Base-by-base conservation (phyloP, 495 filamentous ascomycete genomes). In the Aspergillus baeticus region DNA sequence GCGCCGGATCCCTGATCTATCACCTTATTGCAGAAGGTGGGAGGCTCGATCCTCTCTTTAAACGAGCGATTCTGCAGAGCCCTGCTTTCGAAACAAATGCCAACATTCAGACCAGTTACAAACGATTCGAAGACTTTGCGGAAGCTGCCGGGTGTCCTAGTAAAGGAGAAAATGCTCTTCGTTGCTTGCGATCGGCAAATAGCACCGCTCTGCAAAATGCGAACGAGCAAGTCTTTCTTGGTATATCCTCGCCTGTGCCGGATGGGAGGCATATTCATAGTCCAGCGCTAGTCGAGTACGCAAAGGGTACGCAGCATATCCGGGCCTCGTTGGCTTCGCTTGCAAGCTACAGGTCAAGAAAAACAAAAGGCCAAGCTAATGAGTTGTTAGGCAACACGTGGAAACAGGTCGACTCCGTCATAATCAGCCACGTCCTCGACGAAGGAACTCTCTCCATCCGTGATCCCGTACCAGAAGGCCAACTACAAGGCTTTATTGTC, bases 81-180 rank as follows among this genome's bases (percentile, higher is more conserved):
- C 77, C 81, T 6, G 77, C 77, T 13, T 83, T 76, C 43, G 70
- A 71, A 47, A 61, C 66, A 23, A 79, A 73, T 55, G 49, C 49
- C 11, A 23, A 29, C 26, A 29, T 8, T 8, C 26, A 29, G 8
- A 3, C 26, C 8, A 29, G 26, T 29, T 29, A 29, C 26, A 8
- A 29, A 8, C 26, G 26, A 8, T 29, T 29, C 8, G 26, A 29
- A 29, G 8, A 8, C 26, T 29, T 29, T 29, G 26, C 26, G 26
- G 26, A 3, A 4, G 26, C 26, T 29, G 26, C 26, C 4, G 26
- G 35, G 2, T 52, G 49, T 29, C 15, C 15, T 6, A 51, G 6
- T 2, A 61, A 56, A 14, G 71, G 68, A 21, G 67, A 72, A 15
- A 8, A 4, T 29, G 51, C 63, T 4, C 63, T 62, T 23, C 60